Conservation (phyloP, 108 stramenopile genomes). For the Skeletonema costatum region DNA sequence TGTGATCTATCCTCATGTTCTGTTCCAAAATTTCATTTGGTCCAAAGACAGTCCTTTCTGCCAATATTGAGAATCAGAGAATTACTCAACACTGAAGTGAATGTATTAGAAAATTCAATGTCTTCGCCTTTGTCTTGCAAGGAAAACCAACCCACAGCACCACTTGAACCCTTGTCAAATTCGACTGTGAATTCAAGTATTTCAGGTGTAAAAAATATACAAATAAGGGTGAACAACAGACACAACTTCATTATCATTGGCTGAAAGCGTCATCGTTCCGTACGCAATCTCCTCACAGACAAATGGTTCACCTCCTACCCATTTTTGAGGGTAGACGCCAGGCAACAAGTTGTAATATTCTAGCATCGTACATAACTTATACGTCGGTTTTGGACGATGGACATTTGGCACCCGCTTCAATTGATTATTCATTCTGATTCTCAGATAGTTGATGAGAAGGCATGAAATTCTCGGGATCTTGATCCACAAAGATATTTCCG, state of each 20-base stretch:
- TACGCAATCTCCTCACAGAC: neutral
- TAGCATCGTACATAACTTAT: neutral
- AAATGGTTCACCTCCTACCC: neutral
- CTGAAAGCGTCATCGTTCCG: neutral
- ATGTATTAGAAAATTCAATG: no score
- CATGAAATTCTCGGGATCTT: constrained; percentile 1
- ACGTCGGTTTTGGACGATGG: neutral
- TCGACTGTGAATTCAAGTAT: neutral
- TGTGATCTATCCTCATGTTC: neutral
- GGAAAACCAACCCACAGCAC: neutral
- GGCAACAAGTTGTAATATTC: neutral
- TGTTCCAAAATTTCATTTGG: neutral
- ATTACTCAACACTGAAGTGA: no score
- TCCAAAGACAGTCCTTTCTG: no score
- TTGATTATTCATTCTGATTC: neutral
- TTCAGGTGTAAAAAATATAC: no score
- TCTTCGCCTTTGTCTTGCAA: no score
- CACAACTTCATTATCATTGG: neutral
- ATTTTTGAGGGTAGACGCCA: neutral
- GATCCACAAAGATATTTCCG: constrained; percentile 20
- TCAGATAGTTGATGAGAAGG: constrained; percentile 3
- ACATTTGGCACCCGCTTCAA: neutral
- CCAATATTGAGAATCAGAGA: no score
- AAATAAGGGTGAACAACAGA: no score
- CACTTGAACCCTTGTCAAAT: neutral